phyloP scores from a whole-genome alignment of 2,329 filamentous ascomycete species.

The Elsinoe perseae region DNA sequence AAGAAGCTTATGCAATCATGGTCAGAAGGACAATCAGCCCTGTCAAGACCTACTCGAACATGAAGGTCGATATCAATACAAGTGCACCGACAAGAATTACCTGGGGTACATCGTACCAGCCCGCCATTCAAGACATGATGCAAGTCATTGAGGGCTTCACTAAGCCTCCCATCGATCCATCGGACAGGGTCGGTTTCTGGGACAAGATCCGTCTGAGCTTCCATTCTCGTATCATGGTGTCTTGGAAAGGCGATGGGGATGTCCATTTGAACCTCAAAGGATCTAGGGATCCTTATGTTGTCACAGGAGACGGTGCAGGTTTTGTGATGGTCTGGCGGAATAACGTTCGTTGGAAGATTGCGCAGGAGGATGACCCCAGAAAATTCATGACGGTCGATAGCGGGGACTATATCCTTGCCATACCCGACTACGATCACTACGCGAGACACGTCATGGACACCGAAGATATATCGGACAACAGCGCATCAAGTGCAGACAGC shows the following conservation, averaged over 20 bases:
- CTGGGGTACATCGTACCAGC: slow-evolving; percentile 96
- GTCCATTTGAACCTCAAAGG: slow-evolving; percentile 87
- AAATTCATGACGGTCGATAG: slow-evolving; percentile 94
- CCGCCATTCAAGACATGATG: slow-evolving; percentile 99
- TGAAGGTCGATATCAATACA: slow-evolving; percentile 87
- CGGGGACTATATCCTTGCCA: slow-evolving; percentile 86
- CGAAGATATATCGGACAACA: slow-evolving; percentile 37
- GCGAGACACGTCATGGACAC: slow-evolving; percentile 57
- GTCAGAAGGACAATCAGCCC: slow-evolving; percentile 86
- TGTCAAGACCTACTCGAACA: slow-evolving; percentile 93
- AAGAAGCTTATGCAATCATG: slow-evolving; percentile 69
- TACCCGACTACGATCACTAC: slow-evolving; percentile 87
- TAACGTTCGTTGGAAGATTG: slow-evolving; percentile 80
- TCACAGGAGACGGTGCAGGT: slow-evolving; percentile 86
- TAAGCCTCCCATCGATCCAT: slow-evolving; percentile 87
- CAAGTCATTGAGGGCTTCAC: slow-evolving; percentile 97
- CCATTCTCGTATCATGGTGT: slow-evolving; percentile 79
- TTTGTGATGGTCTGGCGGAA: slow-evolving; percentile 99
- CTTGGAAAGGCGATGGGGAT: slow-evolving; percentile 94
- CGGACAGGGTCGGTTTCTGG: slow-evolving; percentile 94
- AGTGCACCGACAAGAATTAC: slow-evolving; percentile 86
- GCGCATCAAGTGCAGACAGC: slow-evolving; percentile 51
- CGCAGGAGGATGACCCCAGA: slow-evolving; percentile 76
- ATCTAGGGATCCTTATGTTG: slow-evolving; percentile 82
- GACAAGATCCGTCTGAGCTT: slow-evolving; percentile 94